Conservation (phyloP, 75 land plant species). For the Selaginella tamariscina region DNA sequence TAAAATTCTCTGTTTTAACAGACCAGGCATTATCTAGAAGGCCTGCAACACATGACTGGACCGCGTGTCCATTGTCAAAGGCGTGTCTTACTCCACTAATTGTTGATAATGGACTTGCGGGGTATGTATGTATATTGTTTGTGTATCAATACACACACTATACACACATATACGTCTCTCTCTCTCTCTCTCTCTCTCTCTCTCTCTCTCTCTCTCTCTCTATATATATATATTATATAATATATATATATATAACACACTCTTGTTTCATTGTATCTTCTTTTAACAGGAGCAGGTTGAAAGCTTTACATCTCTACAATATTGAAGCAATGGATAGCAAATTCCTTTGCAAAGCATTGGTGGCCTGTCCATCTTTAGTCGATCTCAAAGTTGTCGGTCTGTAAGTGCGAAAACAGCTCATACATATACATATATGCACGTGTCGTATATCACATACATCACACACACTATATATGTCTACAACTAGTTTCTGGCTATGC, state of each 20-base stretch:
- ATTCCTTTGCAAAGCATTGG: conserved; percentile 42
- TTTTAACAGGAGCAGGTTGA: conserved; percentile 43
- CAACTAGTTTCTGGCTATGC: too few species aligned
- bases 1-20: neutral
- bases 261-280: neutral
- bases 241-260: too few species aligned
- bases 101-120: conserved; percentile 39
- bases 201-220: too few species aligned
- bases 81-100: conserved; percentile 42
- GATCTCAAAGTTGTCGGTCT: conserved; percentile 77
- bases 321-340: conserved; percentile 54
- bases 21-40: neutral
- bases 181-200: too few species aligned
- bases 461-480: too few species aligned
- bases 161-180: too few species aligned
- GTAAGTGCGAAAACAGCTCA: conserved; percentile 31
- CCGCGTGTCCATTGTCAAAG: conserved; percentile 35
- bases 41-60: neutral
- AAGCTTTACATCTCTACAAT: conserved; percentile 60
- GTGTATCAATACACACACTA: neutral
- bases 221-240: too few species aligned
- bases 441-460: conserved; percentile 8
- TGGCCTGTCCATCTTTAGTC: conserved; percentile 49
- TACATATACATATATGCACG: neutral
- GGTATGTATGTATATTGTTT: conserved; percentile 35